A percentile compares a stretch with the other conserved stretches of the same genome.
Evolutionary conservation across 257 asterid genomes (phyloP).

Genomic region (Ligustrum vulgare): DNA sequence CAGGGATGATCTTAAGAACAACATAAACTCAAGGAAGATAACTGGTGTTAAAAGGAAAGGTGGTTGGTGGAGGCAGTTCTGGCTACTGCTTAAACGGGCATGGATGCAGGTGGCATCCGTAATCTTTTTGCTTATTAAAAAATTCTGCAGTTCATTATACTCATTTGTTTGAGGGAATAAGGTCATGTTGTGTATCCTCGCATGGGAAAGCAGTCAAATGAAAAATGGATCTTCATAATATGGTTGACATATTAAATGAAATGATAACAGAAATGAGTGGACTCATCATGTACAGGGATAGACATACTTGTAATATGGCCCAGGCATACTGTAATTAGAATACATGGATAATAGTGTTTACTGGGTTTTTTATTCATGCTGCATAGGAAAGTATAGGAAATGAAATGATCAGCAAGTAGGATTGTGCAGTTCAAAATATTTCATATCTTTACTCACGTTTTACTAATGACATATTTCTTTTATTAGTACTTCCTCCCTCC

Average conservation of each 20-base stretch:
- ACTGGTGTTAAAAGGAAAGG: constrained; percentile 49
- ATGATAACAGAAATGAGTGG: neutral
- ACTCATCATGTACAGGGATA: neutral
- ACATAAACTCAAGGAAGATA: constrained; percentile 41
- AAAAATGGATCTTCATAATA: constrained; percentile 12
- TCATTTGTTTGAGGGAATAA: constrained; percentile 10
- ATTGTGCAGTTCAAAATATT: constrained; percentile 5
- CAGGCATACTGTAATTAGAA: neutral
- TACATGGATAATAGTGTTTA: neutral
- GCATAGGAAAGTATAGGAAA: neutral
- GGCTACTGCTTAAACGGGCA: constrained; percentile 84
- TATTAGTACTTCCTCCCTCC: constrained; percentile 13
- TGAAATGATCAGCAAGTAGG: constrained; percentile 4
- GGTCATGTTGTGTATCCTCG: neutral
- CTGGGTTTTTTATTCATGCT: constrained; percentile 20
- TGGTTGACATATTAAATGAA: neutral
- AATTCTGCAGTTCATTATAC: neutral
- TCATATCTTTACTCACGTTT: constrained; percentile 1
- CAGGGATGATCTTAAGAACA: constrained; percentile 32
- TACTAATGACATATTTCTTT: neutral
- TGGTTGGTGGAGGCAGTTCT: constrained; percentile 89
- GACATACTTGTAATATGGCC: neutral
- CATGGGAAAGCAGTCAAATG: neutral
- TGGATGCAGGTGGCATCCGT: constrained; percentile 83
- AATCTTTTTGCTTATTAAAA: constrained; percentile 3